phyloP scores from a whole-genome alignment of 306 rosid species.

The Prunus armeniaca region DNA sequence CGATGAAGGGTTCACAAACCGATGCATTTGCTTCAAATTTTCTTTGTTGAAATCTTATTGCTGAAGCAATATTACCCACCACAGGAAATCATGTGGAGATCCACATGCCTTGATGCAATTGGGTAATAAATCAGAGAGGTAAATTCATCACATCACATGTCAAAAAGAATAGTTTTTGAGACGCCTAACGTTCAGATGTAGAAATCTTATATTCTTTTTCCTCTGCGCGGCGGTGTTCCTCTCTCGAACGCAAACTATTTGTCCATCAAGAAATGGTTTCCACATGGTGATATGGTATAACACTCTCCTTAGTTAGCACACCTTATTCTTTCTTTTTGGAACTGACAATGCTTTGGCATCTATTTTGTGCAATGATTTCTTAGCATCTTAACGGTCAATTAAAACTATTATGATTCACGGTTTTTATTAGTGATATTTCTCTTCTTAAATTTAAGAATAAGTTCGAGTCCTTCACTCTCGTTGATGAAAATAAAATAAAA shows the following conservation, averaged over 20 bases:
- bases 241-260: background rate
- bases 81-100: constrained; percentile 15
- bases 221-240: background rate
- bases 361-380: background rate
- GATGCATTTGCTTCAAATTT: constrained; percentile 9
- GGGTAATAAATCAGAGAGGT: constrained; percentile 4
- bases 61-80: constrained; percentile 5
- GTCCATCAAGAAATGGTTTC: background rate
- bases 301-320: background rate
- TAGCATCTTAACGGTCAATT: no score
- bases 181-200: constrained; percentile 3
- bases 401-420: no score
- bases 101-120: constrained; percentile 7
- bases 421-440: no score
- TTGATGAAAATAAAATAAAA: no score
- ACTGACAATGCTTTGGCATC: background rate
- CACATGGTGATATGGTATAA: background rate
- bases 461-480: no score
- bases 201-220: background rate
- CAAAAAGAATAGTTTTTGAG: background rate
- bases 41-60: background rate
- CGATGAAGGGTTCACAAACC: constrained; percentile 10
- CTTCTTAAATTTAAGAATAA: no score
- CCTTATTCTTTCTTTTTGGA: background rate
- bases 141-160: constrained; percentile 17